These are phyloP conservation scores for Mucuna pruriens DNA, from an alignment of 306 rosid genomes.

Conservation along the genomic window DNA sequence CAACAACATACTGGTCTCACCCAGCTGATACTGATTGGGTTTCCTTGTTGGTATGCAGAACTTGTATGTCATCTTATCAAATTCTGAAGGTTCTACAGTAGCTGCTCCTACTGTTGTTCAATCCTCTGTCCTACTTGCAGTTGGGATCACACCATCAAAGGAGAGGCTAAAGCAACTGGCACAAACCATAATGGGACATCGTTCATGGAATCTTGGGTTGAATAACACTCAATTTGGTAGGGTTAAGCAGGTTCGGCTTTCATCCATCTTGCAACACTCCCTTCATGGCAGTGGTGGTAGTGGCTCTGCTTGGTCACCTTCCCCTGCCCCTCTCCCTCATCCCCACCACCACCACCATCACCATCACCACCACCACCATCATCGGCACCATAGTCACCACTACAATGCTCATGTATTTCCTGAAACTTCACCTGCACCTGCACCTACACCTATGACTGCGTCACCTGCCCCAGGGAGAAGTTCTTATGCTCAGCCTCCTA, in stretches of 20 bases:
- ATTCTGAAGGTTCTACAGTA: constrained; percentile 72
- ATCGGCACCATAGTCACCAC: constrained; percentile 55
- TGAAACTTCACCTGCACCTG: constrained; percentile 59
- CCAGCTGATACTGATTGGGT: constrained; percentile 33
- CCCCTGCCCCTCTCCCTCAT: constrained; percentile 65
- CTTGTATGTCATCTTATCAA: constrained; percentile 64
- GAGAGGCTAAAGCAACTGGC: constrained; percentile 81
- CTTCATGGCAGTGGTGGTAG: constrained; percentile 57
- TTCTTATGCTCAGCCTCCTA: constrained; percentile 59
- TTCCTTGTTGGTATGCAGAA: constrained; percentile 64
- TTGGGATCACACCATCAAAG: constrained; percentile 68
- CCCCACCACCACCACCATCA: not conserved
- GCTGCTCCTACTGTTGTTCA: constrained; percentile 72
- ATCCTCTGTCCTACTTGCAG: constrained; percentile 65
- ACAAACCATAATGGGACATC: constrained; percentile 76
- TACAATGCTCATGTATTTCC: constrained; percentile 52
- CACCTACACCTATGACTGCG: constrained; percentile 48
- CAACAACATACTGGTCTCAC: constrained; percentile 4
- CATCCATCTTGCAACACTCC: constrained; percentile 68
- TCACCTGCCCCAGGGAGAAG: constrained; percentile 49
- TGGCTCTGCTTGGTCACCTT: constrained; percentile 57
- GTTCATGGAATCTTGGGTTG: constrained; percentile 78
- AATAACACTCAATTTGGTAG: constrained; percentile 77
- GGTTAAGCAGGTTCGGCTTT: constrained; percentile 87
- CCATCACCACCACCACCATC: constrained; percentile 51